Evolutionary conservation across 148 eudicot genomes (phyloP).

Genomic region (Heliamphora exappendiculata): DNA sequence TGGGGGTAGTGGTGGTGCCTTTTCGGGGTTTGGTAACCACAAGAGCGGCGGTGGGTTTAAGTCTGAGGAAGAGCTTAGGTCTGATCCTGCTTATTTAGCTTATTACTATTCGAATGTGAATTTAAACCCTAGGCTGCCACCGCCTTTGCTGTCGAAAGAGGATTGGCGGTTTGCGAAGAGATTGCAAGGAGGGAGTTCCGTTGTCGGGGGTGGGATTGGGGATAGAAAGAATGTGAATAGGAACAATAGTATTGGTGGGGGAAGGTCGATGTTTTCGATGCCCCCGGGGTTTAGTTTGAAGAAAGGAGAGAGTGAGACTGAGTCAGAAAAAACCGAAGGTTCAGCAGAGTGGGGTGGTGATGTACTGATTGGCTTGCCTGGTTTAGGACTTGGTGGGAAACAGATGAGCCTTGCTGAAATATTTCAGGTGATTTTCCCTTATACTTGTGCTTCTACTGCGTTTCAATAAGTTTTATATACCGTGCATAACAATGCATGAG

Average conservation of each 20-base stretch:
- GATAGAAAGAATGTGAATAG: constrained; percentile 71
- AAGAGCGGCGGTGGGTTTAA: constrained; percentile 46
- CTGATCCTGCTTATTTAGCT: constrained; percentile 85
- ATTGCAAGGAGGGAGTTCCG: constrained; percentile 80
- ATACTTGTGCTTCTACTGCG: neutral
- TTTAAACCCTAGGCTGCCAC: constrained; percentile 91
- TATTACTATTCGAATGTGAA: constrained; percentile 85
- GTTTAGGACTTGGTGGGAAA: constrained; percentile 79
- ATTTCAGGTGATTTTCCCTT: constrained; percentile 57
- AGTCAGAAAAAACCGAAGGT: constrained; percentile 39
- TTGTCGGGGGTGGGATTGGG: constrained; percentile 80
- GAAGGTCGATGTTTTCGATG: constrained; percentile 53
- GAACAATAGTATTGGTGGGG: constrained; percentile 45
- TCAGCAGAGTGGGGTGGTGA: constrained; percentile 91
- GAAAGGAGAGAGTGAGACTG: constrained; percentile 68
- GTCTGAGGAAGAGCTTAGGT: constrained; percentile 92
- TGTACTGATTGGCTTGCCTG: constrained; percentile 90
- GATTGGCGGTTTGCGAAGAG: constrained; percentile 85
- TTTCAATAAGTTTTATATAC: neutral
- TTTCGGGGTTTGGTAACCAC: constrained; percentile 45
- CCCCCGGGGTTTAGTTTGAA: constrained; percentile 86
- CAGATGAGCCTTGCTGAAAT: constrained; percentile 94
- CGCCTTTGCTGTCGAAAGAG: constrained; percentile 78
- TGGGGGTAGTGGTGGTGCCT: constrained; percentile 26
- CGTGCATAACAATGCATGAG: neutral